Base-by-base conservation (phyloP, 805 yeast genomes). In the Sugiyamaella mastotermitis region DNA sequence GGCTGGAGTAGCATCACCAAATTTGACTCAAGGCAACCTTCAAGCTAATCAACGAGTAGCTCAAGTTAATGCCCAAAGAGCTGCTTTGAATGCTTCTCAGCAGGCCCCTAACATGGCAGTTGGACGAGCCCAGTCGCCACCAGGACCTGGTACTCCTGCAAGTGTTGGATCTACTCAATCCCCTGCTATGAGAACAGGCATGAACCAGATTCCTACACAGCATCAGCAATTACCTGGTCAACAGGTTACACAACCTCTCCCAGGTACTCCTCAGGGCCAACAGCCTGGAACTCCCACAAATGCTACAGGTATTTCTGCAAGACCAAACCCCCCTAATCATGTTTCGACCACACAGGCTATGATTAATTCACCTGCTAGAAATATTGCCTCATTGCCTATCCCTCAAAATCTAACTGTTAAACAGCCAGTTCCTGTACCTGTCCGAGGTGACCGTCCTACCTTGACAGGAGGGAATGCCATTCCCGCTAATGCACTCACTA, bases 391-490 rank as follows among this genome's bases (percentile, higher is more conserved):
- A 4, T 43, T 63, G 43, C 60, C 64, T 1, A 80, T 90, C 27
- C 80, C 95, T 1, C 72, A 72, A 31, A 76, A 73, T 14, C 66
- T 92, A 36, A 71, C 78, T 36, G 76, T 85, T 5, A 71, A 74
- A 42, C 74, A 78, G 3, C 80, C 85, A 6, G 68, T 69, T 8
- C 78, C 95, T 0, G 79, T 78, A 4, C 62, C 77, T 1, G 68
- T 80, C 47, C 76, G 78, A 45, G 78, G 80, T 21, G 75, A 74
- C 45, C 71, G 96, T 43, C 95, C 98, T 10, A 79, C 95, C 5
- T 64, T 86, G 35, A 71, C 85, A 19, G 92, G 87, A 27, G 97
- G 97, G 8, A 74, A 78, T 40, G 92, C 94, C 1, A 71, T 80
- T 43, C 64, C 77, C 61, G 64, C 80, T 40, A 68, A 94, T 49